phyloP scores from a whole-genome alignment of 23 red algal genomes.

The Gracilariopsis chorda region DNA sequence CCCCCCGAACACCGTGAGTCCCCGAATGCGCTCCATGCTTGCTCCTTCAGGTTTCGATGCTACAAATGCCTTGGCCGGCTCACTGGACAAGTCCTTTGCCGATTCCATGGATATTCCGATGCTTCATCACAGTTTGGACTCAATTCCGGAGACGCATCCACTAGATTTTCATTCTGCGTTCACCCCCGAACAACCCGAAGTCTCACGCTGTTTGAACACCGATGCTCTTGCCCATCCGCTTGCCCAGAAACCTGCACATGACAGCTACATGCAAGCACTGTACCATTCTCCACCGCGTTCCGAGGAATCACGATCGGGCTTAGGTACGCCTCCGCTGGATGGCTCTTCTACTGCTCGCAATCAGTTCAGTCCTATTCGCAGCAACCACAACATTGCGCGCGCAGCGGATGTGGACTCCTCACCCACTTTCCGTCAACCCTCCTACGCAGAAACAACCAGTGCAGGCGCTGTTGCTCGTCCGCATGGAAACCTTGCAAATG shows the following conservation, averaged over 20 bases:
- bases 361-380: neutral
- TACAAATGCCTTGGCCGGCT: neutral
- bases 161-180: neutral
- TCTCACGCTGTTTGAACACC: neutral
- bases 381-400: neutral
- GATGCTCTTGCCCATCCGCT: neutral
- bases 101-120: neutral
- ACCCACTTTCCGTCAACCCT: neutral
- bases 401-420: neutral
- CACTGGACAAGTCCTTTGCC: neutral
- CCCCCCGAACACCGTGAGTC: neutral
- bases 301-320: neutral
- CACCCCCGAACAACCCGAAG: neutral
- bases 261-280: slow-evolving; percentile 45
- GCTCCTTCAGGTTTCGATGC: neutral
- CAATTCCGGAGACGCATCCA: neutral
- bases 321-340: neutral
- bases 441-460: neutral
- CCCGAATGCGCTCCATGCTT: neutral
- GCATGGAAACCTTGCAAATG: neutral
- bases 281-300: slow-evolving; percentile 22
- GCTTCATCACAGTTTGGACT: neutral
- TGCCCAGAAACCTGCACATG: neutral
- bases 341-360: neutral
- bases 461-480: neutral